Percentiles rank a stretch among this genome's conserved stretches.
phyloP scores from a whole-genome alignment of 352 stramenopile genomes.

The Phytopythium mirpurense region DNA sequence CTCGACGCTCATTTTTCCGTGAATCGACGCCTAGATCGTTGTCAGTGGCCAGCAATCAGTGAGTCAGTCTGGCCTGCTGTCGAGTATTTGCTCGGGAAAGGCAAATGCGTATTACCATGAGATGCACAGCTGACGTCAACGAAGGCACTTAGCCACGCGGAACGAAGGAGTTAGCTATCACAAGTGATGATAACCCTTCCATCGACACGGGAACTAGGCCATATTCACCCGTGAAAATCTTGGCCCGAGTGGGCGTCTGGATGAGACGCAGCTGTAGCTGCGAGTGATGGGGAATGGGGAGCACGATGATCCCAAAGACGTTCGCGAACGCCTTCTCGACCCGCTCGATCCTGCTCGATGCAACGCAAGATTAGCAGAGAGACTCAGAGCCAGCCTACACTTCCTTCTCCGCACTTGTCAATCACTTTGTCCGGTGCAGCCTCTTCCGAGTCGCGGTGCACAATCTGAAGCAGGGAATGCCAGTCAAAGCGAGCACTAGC shows the following conservation, averaged over 20 bases:
- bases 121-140: constrained; percentile 23
- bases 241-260: constrained; percentile 27
- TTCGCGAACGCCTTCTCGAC: constrained; percentile 58
- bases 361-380: neutral
- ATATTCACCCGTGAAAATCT: constrained; percentile 42
- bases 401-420: constrained; percentile 26
- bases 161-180: neutral
- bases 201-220: no score
- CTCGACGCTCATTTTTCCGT: constrained; percentile 46
- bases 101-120: constrained; percentile 33
- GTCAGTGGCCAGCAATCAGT: neutral
- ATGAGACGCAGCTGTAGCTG: constrained; percentile 47
- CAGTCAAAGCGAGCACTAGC: no score
- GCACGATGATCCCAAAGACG: constrained; percentile 42
- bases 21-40: constrained; percentile 34
- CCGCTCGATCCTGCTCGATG: constrained; percentile 29
- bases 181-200: no score
- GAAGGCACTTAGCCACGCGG: constrained; percentile 19
- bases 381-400: no score
- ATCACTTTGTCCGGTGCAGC: constrained; percentile 33
- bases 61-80: no score
- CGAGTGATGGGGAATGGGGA: constrained; percentile 33
- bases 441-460: constrained; percentile 30
- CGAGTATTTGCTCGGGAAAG: neutral
- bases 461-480: constrained; percentile 14